A percentile compares a stretch with the other conserved stretches of the same genome.
Conservation (phyloP, 768 basidiomycete species). For the Leccinum subgranulosum region DNA sequence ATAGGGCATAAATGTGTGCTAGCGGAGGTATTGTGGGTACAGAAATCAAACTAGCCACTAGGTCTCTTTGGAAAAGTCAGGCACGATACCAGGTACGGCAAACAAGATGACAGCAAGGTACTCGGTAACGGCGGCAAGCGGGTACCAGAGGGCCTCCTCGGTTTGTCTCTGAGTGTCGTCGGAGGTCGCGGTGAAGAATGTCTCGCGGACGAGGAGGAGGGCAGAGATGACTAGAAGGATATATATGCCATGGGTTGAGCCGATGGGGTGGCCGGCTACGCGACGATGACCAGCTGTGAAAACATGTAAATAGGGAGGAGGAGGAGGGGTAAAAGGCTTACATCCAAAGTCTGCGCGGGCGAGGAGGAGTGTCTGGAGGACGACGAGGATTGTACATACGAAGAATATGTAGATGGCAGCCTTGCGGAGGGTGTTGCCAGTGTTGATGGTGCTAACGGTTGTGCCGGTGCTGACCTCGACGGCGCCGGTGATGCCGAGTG, state of each 20-base stretch:
- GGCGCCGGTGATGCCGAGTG: constrained; percentile 28
- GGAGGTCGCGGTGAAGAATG: constrained; percentile 30
- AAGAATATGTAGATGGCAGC: constrained; percentile 31
- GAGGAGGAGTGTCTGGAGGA: constrained; percentile 17
- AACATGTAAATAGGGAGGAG: background rate
- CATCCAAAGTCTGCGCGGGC: constrained; percentile 16
- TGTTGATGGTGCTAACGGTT: background rate
- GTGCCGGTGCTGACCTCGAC: constrained; percentile 11
- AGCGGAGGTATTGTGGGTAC: constrained; percentile 2
- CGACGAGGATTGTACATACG: constrained; percentile 21
- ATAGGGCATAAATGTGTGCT: constrained; percentile 4
- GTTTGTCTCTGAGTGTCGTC: constrained; percentile 14
- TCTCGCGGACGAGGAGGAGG: constrained; percentile 28
- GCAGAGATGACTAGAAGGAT: constrained; percentile 23
- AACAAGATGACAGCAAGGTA: constrained; percentile 29
- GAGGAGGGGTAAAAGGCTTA: background rate
- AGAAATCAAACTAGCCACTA: background rate
- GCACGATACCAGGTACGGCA: constrained; percentile 31
- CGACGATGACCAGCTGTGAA: constrained; percentile 11
- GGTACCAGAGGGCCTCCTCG: constrained; percentile 32
- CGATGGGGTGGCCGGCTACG: constrained; percentile 2
- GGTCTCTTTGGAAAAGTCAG: constrained; percentile 7
- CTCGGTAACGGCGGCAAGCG: constrained; percentile 31
- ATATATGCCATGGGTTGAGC: constrained; percentile 17
- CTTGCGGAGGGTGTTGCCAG: constrained; percentile 25